phyloP scores from a whole-genome alignment of 768 basidiomycete genomes.

The Termitomyces sp. region DNA sequence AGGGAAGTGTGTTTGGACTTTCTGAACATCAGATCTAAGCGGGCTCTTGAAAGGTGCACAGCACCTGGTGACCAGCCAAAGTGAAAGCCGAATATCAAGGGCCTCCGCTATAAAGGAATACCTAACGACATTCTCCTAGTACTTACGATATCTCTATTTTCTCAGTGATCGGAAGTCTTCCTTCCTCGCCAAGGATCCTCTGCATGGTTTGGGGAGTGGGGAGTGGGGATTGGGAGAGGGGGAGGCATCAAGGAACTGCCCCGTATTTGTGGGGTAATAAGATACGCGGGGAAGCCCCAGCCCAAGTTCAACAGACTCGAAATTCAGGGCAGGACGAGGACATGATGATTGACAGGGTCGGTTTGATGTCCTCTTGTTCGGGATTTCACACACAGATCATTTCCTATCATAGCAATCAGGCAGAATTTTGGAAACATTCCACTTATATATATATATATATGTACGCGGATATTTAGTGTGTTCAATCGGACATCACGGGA shows the following conservation, averaged over 20 bases:
- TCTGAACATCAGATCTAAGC: neutral
- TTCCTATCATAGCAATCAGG: conserved; percentile 13
- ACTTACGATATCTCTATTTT: neutral
- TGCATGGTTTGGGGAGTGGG: neutral
- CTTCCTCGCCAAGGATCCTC: neutral
- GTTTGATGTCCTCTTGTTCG: neutral
- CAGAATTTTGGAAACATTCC: neutral
- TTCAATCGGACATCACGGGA: conserved; percentile 4
- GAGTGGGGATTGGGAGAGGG: too few species aligned
- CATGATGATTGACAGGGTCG: neutral
- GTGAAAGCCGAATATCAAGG: neutral
- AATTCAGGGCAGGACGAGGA: neutral
- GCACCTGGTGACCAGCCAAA: neutral
- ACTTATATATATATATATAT: too few species aligned
- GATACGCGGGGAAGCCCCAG: neutral
- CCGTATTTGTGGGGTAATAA: conserved; percentile 4
- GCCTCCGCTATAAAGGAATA: neutral
- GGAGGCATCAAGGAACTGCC: conserved; percentile 5
- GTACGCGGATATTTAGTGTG: too few species aligned
- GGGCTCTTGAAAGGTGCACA: neutral
- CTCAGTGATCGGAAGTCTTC: neutral
- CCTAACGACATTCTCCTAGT: neutral
- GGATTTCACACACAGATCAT: neutral
- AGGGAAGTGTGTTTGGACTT: neutral
- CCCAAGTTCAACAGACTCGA: neutral